Evolutionary conservation across 306 rosid genomes (phyloP), one percentile per base, ranked within the genome.

Genomic region (Sechiopsis laciniata): DNA sequence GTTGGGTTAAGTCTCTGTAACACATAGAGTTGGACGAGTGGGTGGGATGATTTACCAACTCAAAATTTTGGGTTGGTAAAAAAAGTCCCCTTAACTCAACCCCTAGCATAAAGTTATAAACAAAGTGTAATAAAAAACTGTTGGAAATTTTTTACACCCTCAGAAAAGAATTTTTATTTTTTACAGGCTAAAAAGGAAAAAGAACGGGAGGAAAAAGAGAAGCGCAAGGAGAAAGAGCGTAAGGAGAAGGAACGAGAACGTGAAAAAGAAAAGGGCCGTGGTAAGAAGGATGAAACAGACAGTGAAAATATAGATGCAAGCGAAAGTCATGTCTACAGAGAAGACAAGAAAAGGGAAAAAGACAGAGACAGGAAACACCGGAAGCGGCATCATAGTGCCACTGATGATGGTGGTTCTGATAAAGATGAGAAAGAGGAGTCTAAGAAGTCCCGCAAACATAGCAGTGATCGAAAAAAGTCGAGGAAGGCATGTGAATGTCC

Each of bases 371-470:
- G 92, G 80, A 95, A 88, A 68, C 99, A 91, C 76, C 85, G 97
- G 75, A 95, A 88, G 88, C 89, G 99, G 86, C 99, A 85, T 73
- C 99, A 86, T 55, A 87, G 92, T 80, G 83, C 88, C 26, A 53
- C 83, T 14, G 97, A 95, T 50, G 99, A 95, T 24, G 84, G 80
- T 42, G 88, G 85, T 72, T 95, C 97, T 45, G 97, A 91, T 55
- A 91, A 81, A 85, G 99, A 90, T 24, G 99, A 95, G 81, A 95
- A 85, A 81, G 99, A 91, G 76, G 99, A 95, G 63, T 80, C 92
- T 61, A 95, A 84, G 88, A 91, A 89, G 82, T 83, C 91, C 9
- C 90, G 92, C 48, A 91, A 87, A 76, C 97, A 91, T 74, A 86
- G 97, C 52, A 88, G 96, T 77, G 99, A 95, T 71, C 95, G 97